Base-by-base conservation (phyloP, 352 stramenopile genomes). In the Phytopythium montanum region DNA sequence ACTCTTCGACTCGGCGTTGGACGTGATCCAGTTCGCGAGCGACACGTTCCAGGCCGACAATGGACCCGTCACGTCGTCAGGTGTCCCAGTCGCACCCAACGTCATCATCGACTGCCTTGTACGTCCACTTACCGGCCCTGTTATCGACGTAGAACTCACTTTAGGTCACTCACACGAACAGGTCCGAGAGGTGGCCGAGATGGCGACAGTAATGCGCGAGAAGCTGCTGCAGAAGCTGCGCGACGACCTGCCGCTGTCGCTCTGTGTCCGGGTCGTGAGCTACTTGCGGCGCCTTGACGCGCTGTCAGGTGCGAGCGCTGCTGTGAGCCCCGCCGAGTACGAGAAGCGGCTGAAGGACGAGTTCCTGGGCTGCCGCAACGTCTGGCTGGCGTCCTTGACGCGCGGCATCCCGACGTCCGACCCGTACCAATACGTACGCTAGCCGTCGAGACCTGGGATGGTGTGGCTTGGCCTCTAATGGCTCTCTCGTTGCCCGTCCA, bases 1-100 rank as follows among this genome's bases (percentile, higher is more conserved):
- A 62, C 73, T 98, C 10, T 98, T 98, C 54, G 96, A 99, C 59
- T 96, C 98, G 42, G 96, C 96, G 5, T 75, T 99, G 23, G 97
- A 98, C 53, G 87, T 99, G 68, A 96, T 97, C 51, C 84, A 95
- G 29, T 99, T 99, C 69, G 75, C 76, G 18, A 80, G 86, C 34
- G 79, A 94, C 25, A 86, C 66, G 5, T 92, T 94, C 56, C 62
- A 79, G 41, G 57, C 69, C 7, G 72, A 78, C 26, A 49, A 64
- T 9, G 62, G 56, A 14, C 14, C 4, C n/a, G 8, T 34, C n/a
- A 18, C 28, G 16, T 5, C 52, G 1, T 39, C 44, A 1, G 52
- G 66, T 21, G 25, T 42, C 5, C 6, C 50, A 14, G 31, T 52
- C 13, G 51, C 69, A 4, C 66, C 58, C 5, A 92, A 94, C 53